These are phyloP conservation scores for Penicillium sp. DNA, from an alignment of 2,329 filamentous ascomycete genomes.

Conservation along the genomic window DNA sequence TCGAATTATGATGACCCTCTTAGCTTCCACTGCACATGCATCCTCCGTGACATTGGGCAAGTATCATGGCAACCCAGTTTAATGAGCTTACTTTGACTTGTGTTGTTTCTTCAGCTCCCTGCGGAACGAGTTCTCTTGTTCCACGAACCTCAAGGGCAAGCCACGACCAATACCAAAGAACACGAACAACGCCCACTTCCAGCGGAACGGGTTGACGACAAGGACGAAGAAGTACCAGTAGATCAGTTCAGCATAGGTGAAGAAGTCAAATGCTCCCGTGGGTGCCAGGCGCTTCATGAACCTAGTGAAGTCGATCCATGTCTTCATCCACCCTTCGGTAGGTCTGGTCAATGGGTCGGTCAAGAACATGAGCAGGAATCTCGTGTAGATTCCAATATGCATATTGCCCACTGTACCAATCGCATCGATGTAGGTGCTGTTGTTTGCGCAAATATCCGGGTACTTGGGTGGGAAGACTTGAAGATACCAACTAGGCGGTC, in stretches of 20 bases:
- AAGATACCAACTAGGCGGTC: slow-evolving; percentile 82
- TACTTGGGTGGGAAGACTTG: slow-evolving; percentile 78
- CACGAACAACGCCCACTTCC: slow-evolving; percentile 86
- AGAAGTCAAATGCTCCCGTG: slow-evolving; percentile 79
- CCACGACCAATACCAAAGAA: slow-evolving; percentile 69
- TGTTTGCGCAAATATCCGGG: slow-evolving; percentile 72
- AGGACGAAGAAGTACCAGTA: slow-evolving; percentile 85
- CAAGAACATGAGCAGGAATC: slow-evolving; percentile 82
- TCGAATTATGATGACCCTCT: background rate
- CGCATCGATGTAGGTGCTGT: slow-evolving; percentile 76
- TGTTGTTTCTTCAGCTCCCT: slow-evolving; percentile 27
- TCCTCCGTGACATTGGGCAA: background rate
- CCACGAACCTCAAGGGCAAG: slow-evolving; percentile 65
- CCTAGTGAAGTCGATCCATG: slow-evolving; percentile 82
- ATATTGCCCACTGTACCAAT: slow-evolving; percentile 83
- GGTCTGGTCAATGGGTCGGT: slow-evolving; percentile 74
- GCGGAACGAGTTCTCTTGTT: slow-evolving; percentile 56
- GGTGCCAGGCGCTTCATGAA: slow-evolving; percentile 67
- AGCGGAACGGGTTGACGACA: slow-evolving; percentile 76
- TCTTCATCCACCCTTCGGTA: slow-evolving; percentile 69
- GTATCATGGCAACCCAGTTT: background rate
- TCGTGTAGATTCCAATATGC: slow-evolving; percentile 86
- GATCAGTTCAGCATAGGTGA: slow-evolving; percentile 78
- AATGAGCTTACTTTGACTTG: slow-evolving; percentile 7
- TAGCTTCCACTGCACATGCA: background rate